A percentile compares a stretch with the other conserved stretches of the same genome.
These are phyloP conservation scores for Hanseniaspora thailandica DNA, from an alignment of 805 yeast genomes.

Conservation along the genomic window DNA sequence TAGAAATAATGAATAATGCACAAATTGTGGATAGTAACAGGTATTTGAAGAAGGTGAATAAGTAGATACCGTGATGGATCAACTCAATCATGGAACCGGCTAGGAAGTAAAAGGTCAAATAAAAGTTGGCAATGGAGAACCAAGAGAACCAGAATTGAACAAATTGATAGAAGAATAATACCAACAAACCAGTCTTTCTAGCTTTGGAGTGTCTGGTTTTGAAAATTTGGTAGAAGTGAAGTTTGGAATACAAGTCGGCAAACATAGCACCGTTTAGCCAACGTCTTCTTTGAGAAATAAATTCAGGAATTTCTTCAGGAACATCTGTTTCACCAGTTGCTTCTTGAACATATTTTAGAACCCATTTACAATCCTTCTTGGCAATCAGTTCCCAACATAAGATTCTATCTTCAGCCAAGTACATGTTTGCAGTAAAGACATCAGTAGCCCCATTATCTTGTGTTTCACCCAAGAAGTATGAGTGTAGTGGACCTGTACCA, in stretches of 20 bases:
- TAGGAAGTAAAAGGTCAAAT: slow-evolving; percentile 80
- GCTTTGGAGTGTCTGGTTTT: slow-evolving; percentile 66
- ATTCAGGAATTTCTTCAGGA: slow-evolving; percentile 88
- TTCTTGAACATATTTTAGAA: slow-evolving; percentile 77
- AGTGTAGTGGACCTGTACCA: slow-evolving; percentile 82
- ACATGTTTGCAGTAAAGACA: slow-evolving; percentile 92
- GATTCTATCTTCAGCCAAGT: slow-evolving; percentile 91
- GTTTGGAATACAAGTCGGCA: slow-evolving; percentile 82
- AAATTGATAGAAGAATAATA: slow-evolving; percentile 84
- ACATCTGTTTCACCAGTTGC: slow-evolving; percentile 97
- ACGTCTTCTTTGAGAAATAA: slow-evolving; percentile 90
- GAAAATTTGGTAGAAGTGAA: slow-evolving; percentile 84
- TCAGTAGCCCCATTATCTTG: slow-evolving; percentile 49
- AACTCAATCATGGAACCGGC: slow-evolving; percentile 64
- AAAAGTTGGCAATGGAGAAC: slow-evolving; percentile 86
- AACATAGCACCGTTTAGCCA: slow-evolving; percentile 97
- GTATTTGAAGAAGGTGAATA: slow-evolving; percentile 79
- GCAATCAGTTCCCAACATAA: slow-evolving; percentile 94
- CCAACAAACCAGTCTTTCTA: slow-evolving; percentile 70
- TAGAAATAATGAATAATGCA: slow-evolving; percentile 80
- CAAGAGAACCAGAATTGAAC: slow-evolving; percentile 71
- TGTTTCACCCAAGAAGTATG: slow-evolving; percentile 83
- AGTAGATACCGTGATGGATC: slow-evolving; percentile 61
- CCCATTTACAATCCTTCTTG: slow-evolving; percentile 72
- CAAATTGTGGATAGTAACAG: slow-evolving; percentile 70